Evolutionary conservation across 768 basidiomycete species (phyloP), one percentile per base, ranked within the genome.

Genomic region (Hemileccinum rubropunctum): DNA sequence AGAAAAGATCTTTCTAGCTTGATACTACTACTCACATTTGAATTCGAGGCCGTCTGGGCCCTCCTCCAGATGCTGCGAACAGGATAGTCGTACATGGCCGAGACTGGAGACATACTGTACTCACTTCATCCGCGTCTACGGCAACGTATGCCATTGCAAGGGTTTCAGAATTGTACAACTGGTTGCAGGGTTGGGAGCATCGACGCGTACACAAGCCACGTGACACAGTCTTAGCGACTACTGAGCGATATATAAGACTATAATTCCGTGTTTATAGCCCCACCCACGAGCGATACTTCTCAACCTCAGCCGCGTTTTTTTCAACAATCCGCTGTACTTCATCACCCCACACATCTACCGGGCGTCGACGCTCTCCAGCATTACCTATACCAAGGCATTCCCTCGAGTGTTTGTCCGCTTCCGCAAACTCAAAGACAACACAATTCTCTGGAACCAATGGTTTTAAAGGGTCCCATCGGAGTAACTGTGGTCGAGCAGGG

Each of bases 401-500:
- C 48, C 66, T 69, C 33, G 74, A 63, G 64, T 93, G 92, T 49
- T 73, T 76, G 61, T 84, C 83, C 0, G 83, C 88, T 47, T 97
- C 91, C 43, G 73, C 75, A 47, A 76, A 67, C 49, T 92, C 90
- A 70, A 98, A 83, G 3, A 93, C 84, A 11, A 95, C 90, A 49
- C 87, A 82, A 64, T 98, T 98, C 34, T 88, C 84, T n/a, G 80
- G 71, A 21, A 76, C 73, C 18, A 98, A 63, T 3, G 86, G 84
- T 33, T 68, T 68, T 3, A 64, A 64, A 15, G 79, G 77, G 58
- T 92, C 84, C 97, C 95, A 99, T 39, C 92, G 76, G 20, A 89
- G 77, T 3, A 95, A 73, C 2, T 82, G 78, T 0, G 95, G 90
- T 40, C 84, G 78, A 8, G 79, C 67, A 17, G 89, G 84, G 10